phyloP scores from a whole-genome alignment of 129 eudicot species.

The Rutidosis leptorrhynchoides region DNA sequence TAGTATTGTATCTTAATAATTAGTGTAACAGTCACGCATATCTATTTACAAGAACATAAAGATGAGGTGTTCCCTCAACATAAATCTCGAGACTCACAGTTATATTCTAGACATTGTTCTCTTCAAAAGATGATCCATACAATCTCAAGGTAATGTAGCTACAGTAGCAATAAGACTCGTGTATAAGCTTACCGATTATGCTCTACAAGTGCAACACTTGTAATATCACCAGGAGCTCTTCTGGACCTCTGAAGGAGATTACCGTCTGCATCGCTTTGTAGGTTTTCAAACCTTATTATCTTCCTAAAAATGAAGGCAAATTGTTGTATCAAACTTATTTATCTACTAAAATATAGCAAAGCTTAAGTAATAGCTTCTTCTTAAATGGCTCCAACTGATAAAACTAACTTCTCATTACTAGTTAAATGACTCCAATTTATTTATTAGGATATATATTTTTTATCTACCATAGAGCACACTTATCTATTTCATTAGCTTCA shows the following conservation, averaged over 20 bases:
- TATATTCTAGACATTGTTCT: neutral
- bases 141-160: neutral
- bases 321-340: neutral
- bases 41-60: neutral
- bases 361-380: neutral
- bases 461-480: neutral
- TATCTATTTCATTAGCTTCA: neutral
- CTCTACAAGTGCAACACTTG: slow-evolving; percentile 96
- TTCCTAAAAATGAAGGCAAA: slow-evolving; percentile 44
- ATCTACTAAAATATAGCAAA: neutral
- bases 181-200: slow-evolving; percentile 50
- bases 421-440: neutral
- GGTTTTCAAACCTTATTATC: slow-evolving; percentile 87
- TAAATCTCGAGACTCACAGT: neutral
- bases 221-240: slow-evolving; percentile 96
- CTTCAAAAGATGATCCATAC: neutral
- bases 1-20: neutral
- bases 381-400: neutral
- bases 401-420: too few relatives aligned
- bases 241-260: slow-evolving; percentile 73
- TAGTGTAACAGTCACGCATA: neutral
- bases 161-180: neutral
- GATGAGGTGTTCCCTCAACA: neutral
- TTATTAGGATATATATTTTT: neutral
- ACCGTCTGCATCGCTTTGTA: slow-evolving; percentile 91